Conservation (phyloP, 345 rosid genomes). For the Anastatica hierochuntica region DNA sequence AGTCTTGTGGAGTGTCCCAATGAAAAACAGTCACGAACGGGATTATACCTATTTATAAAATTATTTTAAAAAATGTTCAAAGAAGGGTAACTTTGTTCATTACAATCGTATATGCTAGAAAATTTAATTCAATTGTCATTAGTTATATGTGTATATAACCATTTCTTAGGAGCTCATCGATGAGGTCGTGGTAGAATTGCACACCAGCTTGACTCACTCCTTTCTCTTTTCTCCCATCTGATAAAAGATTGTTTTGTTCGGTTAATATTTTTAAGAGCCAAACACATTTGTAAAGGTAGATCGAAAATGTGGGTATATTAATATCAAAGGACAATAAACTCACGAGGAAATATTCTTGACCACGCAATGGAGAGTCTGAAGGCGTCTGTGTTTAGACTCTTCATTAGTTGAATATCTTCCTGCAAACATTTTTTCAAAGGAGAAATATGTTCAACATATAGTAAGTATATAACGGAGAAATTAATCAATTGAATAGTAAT, state of each 20-base stretch:
- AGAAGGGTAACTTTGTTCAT: too few species aligned
- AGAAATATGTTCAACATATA: too few species aligned
- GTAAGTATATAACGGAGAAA: too few species aligned
- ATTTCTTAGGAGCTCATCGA: constrained; percentile 38
- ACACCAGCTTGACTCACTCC: constrained; percentile 38
- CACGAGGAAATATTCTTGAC: constrained; percentile 39
- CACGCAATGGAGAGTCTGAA: constrained; percentile 42
- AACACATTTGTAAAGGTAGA: too few species aligned
- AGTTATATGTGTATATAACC: constrained; percentile 2
- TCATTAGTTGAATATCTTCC: constrained; percentile 34
- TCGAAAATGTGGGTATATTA: too few species aligned
- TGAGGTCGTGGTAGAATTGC: constrained; percentile 38
- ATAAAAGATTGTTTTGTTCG: neutral
- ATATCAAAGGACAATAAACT: too few species aligned
- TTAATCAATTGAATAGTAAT: too few species aligned
- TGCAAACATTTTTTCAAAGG: too few species aligned
- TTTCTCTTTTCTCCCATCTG: constrained; percentile 29
- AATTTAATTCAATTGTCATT: too few species aligned
- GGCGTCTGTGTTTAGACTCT: constrained; percentile 34
- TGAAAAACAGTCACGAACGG: constrained; percentile 28
- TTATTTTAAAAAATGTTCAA: too few species aligned
- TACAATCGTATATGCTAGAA: too few species aligned
- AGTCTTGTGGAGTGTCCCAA: constrained; percentile 30
- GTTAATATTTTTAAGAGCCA: neutral
- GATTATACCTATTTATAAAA: neutral